These are phyloP conservation scores for Arachis hypogaea DNA, from an alignment of 306 rosid genomes.

Conservation along the genomic window DNA sequence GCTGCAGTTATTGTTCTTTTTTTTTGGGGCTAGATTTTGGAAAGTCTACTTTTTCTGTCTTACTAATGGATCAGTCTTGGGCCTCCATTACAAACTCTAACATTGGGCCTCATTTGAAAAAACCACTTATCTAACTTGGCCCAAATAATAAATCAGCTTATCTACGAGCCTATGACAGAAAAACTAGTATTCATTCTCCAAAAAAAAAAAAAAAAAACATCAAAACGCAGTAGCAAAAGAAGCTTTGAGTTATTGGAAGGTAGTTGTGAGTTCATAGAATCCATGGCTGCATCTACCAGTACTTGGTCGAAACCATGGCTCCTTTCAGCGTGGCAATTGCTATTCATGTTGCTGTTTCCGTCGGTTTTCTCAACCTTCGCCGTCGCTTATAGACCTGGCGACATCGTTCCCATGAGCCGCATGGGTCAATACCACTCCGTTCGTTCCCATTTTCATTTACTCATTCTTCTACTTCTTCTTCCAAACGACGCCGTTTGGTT, in stretches of 20 bases:
- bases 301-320: constrained; percentile 32
- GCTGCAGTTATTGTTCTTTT: too few species aligned
- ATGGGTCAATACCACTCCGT: constrained; percentile 99
- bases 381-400: constrained; percentile 79
- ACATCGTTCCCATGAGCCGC: constrained; percentile 90
- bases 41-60: too few species aligned
- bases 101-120: too few species aligned
- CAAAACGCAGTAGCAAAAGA: constrained; percentile 4
- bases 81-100: too few species aligned
- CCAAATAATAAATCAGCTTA: too few species aligned
- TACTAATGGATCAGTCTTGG: too few species aligned
- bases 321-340: constrained; percentile 20
- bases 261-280: constrained; percentile 11
- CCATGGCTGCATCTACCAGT: constrained; percentile 44
- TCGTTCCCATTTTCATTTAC: constrained; percentile 33
- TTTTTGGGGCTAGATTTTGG: too few species aligned
- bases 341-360: constrained; percentile 30
- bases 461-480: not conserved
- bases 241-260: not conserved
- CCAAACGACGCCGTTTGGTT: constrained; percentile 25
- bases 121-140: too few species aligned
- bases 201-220: not conserved
- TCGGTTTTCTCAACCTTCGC: constrained; percentile 38
- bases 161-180: too few species aligned
- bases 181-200: too few species aligned